Evolutionary conservation across 345 rosid genomes (phyloP).

Genomic region (Syzygium grande): DNA sequence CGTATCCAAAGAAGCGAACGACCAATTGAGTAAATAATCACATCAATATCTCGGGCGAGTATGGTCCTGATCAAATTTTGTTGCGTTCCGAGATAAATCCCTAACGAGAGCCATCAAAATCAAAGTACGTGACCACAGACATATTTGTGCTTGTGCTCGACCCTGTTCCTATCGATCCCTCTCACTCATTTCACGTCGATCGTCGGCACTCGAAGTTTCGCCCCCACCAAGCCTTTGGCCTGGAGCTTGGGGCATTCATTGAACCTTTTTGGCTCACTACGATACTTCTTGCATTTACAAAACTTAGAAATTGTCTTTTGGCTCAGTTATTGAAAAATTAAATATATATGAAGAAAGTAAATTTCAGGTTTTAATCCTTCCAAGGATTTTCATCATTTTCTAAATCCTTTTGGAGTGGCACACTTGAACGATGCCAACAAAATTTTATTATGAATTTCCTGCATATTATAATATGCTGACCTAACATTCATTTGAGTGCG

Average conservation of each 20-base stretch:
- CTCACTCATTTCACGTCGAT: rapidly evolving
- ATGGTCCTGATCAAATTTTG: neutral
- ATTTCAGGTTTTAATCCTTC: neutral
- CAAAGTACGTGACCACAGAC: neutral
- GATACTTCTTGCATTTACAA: neutral
- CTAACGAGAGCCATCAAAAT: neutral
- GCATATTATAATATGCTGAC: no score
- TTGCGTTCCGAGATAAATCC: neutral
- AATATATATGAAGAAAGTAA: neutral
- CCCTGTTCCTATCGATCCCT: neutral
- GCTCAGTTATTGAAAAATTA: neutral
- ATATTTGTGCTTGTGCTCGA: neutral
- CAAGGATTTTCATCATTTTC: neutral
- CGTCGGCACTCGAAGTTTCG: neutral
- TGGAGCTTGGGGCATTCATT: neutral
- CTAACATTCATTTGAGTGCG: no score
- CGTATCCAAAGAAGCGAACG: neutral
- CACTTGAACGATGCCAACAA: no score
- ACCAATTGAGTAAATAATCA: neutral
- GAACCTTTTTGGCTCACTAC: neutral
- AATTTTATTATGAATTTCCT: no score
- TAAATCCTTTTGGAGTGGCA: no score
- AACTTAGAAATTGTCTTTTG: neutral
- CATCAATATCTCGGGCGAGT: neutral
- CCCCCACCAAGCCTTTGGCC: neutral